Evolutionary conservation across 2,329 filamentous ascomycete species (phyloP), one percentile per base, ranked within the genome.

Genomic region (Apiospora aurea): DNA sequence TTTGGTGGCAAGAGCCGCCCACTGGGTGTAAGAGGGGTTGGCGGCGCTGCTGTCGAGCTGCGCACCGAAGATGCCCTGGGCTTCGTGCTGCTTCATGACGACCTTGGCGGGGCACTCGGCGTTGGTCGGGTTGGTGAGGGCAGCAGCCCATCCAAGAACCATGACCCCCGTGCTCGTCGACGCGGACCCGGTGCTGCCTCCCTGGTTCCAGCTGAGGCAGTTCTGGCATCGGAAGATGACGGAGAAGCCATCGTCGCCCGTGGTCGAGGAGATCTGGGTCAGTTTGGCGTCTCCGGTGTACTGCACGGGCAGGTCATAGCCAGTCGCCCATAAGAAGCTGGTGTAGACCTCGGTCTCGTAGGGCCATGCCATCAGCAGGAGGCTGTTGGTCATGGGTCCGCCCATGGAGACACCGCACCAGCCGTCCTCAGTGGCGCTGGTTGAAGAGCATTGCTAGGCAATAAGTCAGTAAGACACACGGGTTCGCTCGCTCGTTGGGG

Each of bases 201-300:
- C 82, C 53, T 89, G 83, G 75, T 87, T 81, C 86, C 88, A 90
- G 0, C 82, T 76, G 29, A 89, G 82, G 78, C 88, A 90, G 75
- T 85, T 84, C 75, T 90, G 80, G 80, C 91, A 93, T 67, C 89
- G 86, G 82, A 92, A 93, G n/a, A 92, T 86, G 67, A 92, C 78
- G 66, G 87, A 87, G 79, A 89, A 93, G 74, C 87, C 83, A 38
- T 87, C 89, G 21, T 84, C 83, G 75, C 87, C 91, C 71, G 92
- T 83, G 38, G 82, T 85, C 18, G 87, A 86, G 18, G 87, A 88
- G 73, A 93, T 87, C 74, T 90, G 87, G 0, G 88, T 91, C 34
- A 93, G 78, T 46, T 85, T 89, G 11, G 91, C 90, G 74, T 89
- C 84, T 71, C 92, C 92, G 0, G 85, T 84, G 79, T 93, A 93